phyloP scores from a whole-genome alignment of 1,284 basidiomycete genomes.

The Pseudozyma tsukubaensis region DNA sequence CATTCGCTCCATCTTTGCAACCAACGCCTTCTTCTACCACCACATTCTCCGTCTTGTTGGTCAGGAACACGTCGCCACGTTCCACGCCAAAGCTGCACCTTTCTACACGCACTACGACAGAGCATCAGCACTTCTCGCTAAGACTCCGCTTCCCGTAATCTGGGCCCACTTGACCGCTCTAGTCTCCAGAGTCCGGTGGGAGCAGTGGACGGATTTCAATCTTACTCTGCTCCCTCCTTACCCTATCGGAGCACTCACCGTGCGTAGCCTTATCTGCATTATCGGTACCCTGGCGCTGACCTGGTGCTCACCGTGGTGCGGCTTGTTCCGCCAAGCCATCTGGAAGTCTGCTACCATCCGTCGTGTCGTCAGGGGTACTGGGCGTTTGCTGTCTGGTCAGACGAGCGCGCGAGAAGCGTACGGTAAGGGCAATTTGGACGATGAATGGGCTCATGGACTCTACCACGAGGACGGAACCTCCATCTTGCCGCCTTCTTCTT shows the following conservation, averaged over 20 bases:
- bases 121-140: constrained; percentile 15
- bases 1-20: constrained; percentile 1
- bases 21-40: constrained; percentile 15
- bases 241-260: constrained; percentile 60
- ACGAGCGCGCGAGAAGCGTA: constrained; percentile 27
- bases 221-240: constrained; percentile 60
- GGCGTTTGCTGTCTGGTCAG: constrained; percentile 50
- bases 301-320: constrained; percentile 68
- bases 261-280: constrained; percentile 61
- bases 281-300: constrained; percentile 61
- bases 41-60: constrained; percentile 28
- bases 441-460: constrained; percentile 33
- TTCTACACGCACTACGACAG: constrained; percentile 19
- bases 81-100: constrained; percentile 27
- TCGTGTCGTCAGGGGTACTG: constrained; percentile 37
- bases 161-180: constrained; percentile 8
- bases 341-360: constrained; percentile 65
- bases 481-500: constrained; percentile 1
- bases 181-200: constrained; percentile 13
- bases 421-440: constrained; percentile 47
- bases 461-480: constrained; percentile 28
- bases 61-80: constrained; percentile 12
- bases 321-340: constrained; percentile 60
- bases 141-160: constrained; percentile 24
- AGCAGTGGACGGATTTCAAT: constrained; percentile 42